phyloP scores from a whole-genome alignment of 140 eudicot genomes.

The Senecio squalidus region DNA sequence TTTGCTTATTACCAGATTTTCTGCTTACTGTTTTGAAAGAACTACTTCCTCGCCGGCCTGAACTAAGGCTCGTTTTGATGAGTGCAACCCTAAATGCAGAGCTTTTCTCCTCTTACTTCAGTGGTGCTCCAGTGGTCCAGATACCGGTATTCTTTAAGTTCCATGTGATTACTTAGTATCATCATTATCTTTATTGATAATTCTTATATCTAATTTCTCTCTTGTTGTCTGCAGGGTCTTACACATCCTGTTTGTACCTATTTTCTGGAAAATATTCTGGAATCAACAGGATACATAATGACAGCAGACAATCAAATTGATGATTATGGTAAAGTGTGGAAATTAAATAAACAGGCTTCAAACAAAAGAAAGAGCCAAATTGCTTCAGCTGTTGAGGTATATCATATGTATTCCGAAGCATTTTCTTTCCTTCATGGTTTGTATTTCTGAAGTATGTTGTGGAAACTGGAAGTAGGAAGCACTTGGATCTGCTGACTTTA shows the following conservation, averaged over 20 bases:
- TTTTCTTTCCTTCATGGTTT: neutral
- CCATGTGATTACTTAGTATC: neutral
- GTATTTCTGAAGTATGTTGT: constrained; percentile 10
- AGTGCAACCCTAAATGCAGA: constrained; percentile 84
- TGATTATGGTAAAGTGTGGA: constrained; percentile 86
- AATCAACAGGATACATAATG: constrained; percentile 67
- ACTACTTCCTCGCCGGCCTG: constrained; percentile 73
- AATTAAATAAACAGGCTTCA: constrained; percentile 64
- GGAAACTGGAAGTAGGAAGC: constrained; percentile 48
- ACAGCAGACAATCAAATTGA: constrained; percentile 74
- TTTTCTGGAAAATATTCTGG: constrained; percentile 73
- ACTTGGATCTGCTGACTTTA: constrained; percentile 67
- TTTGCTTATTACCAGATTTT: constrained; percentile 64
- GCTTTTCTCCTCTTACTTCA: constrained; percentile 73
- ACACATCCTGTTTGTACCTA: constrained; percentile 67
- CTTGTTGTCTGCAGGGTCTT: constrained; percentile 49
- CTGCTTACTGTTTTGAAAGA: constrained; percentile 73
- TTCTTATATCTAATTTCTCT: neutral
- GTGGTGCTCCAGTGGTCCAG: constrained; percentile 63
- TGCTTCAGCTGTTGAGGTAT: constrained; percentile 79
- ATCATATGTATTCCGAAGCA: neutral
- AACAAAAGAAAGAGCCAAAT: constrained; percentile 78
- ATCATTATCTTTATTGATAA: neutral
- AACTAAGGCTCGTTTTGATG: constrained; percentile 69
- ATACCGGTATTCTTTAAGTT: constrained; percentile 43